Conservation (phyloP, 73 alveolate genomes). For the Paramecium octaurelia region DNA sequence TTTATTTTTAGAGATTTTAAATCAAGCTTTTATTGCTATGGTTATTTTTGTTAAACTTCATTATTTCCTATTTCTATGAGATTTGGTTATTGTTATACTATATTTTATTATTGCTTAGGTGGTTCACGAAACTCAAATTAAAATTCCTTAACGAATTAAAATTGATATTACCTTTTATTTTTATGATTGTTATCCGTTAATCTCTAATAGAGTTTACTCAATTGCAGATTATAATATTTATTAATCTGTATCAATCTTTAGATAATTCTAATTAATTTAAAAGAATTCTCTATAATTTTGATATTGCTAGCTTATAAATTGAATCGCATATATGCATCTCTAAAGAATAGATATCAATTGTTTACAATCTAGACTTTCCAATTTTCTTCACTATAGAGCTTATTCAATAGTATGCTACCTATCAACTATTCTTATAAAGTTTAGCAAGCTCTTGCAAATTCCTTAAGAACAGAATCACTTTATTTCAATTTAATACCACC, state of each 20-base stretch:
- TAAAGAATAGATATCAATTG: background rate
- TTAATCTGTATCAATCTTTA: background rate
- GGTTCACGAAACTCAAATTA: constrained; percentile 21
- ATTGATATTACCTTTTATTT: background rate
- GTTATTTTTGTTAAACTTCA: background rate
- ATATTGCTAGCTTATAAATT: background rate
- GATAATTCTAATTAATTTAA: background rate
- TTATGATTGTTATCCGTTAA: background rate
- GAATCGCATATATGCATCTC: constrained; percentile 39
- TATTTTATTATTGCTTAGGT: background rate
- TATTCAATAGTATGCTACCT: constrained; percentile 44
- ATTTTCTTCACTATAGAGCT: constrained; percentile 31
- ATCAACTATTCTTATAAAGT: background rate
- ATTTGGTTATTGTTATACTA: background rate
- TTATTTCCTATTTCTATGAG: background rate
- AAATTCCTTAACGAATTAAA: background rate
- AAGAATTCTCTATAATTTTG: constrained; percentile 42
- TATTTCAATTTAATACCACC: constrained; percentile 23
- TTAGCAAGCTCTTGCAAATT: background rate
- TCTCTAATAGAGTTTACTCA: background rate
- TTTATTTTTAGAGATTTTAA: background rate
- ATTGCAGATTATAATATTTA: background rate
- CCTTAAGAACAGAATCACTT: background rate
- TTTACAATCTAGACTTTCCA: constrained; percentile 33
- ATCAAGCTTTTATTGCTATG: background rate